Evolutionary conservation across 163 green algal genomes (phyloP), one percentile per base, ranked within the genome.

Genomic region (Prototheca wickerhamii): DNA sequence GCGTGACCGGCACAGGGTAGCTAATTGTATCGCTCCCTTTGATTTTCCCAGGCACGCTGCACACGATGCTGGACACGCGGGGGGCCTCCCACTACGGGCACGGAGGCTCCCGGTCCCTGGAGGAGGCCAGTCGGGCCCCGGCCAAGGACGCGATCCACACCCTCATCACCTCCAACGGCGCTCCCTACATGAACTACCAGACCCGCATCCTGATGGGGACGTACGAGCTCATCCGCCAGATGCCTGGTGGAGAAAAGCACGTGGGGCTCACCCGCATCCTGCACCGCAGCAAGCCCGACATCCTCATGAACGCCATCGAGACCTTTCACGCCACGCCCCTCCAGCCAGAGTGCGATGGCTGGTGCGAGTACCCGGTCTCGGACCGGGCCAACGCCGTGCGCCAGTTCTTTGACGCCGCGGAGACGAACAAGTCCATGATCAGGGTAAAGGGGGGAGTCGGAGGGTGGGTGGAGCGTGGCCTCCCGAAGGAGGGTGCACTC

Each of bases 311-410:
- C 23, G 85, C 92, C 53, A 72, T 89, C 18, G 76, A 79, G 3
- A 87, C 76, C 30, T 85, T 79, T 26, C 54, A 78, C 3, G 82
- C 76, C 7, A 63, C 95, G 50, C 89, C 89, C 0, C 61, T 92
- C 63, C 79, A 91, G 34, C 89, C 89, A 2, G 65, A 72, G 28
- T 96, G 89, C 64, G 89, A 96, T 67, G 81, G 73, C 37, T 96
- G 91, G 91, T 98, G 91, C 72, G 72, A 88, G 52, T 98, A 96
- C 73, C 92, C 92, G 0, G 92, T 98, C 4, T 83, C 86, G 26
- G 94, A 97, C 74, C 74, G 91, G 1, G 85, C 87, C 29, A 89
- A 94, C 68, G 91, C 91, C 3, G 84, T 98, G 18, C 53, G 71
- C 59, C 86, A 96, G 74, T 98, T 84, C 57, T 77, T 96, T 23